Evolutionary conservation across 225 moss, liverwort and hornwort genomes (phyloP), one percentile per base, ranked within the genome.

Genomic region (Pseudoscleropodium purum): DNA sequence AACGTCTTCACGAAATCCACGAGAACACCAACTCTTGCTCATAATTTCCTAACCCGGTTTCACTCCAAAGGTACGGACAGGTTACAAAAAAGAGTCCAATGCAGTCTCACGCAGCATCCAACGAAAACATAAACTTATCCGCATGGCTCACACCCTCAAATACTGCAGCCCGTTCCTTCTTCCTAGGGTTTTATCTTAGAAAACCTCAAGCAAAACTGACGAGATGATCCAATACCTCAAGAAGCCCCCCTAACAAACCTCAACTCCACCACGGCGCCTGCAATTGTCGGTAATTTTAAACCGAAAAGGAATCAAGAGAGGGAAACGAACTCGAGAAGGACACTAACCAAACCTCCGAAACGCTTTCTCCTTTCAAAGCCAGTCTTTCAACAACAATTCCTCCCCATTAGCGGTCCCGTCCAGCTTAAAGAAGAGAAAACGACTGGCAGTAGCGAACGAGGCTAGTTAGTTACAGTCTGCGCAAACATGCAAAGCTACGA

Each of bases 211-310:
- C 31, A 24, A 64, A 80, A 62, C 75, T 65, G 51, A 90, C 77
- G 52, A 56, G 76, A 77, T 73, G 85, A 83, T 88, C 91, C 90
- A 68, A 67, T 37, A 86, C 18, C 37, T 34, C n/a, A 51, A 77
- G 82, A 88, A 76, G n/a, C 52, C 79, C 67, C 85, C 57, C 75
- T 45, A 79, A 86, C 45, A 60, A 73, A 86, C 87, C 75, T 89
- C 52, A 26, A 62, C 75, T 69, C 83, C 84, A 60, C 72, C 82
- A 85, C 77, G 49, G 57, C 54, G 41, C 85, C 66, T 83, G 49
- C 75, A 68, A 88, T 89, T 89, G 84, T 93, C 88, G 89, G 78
- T 83, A 73, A 88, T 88, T 93, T n/a, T 39, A 69, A 86, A 75
- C 76, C 36, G 69, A 41, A 43, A 73, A 84, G 63, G 68, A 57